phyloP scores from a whole-genome alignment of 805 yeast genomes.

The Wickerhamiella allomyrinae region DNA sequence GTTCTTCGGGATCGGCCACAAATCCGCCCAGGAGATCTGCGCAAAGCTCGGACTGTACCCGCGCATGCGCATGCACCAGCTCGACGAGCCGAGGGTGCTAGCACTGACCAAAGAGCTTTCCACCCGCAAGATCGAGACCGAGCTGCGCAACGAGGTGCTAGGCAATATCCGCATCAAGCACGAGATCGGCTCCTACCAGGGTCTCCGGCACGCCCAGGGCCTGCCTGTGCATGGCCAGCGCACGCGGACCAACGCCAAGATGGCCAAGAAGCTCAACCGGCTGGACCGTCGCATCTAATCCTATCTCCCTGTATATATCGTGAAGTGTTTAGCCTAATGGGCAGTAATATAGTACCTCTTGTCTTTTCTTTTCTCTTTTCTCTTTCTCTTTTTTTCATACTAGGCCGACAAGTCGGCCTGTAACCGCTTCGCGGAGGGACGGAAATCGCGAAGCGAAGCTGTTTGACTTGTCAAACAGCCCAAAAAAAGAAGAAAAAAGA shows the following conservation, averaged over 20 bases:
- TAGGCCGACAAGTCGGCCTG: too few species aligned
- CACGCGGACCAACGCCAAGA: slow-evolving; percentile 79
- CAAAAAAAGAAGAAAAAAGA: too few species aligned
- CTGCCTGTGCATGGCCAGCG: slow-evolving; percentile 76
- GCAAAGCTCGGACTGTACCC: slow-evolving; percentile 87
- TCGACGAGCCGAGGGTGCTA: slow-evolving; percentile 75
- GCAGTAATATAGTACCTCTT: too few species aligned
- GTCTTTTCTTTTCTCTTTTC: too few species aligned
- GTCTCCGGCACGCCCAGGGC: slow-evolving; percentile 79
- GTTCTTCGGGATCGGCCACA: slow-evolving; percentile 75
- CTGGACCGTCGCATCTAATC: slow-evolving; percentile 34
- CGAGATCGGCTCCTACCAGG: slow-evolving; percentile 70
- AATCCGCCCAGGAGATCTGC: slow-evolving; percentile 60
- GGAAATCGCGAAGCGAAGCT: too few species aligned
- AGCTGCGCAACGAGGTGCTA: slow-evolving; percentile 41
- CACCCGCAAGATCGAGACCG: slow-evolving; percentile 70
- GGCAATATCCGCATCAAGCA: slow-evolving; percentile 69
- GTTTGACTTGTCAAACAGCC: too few species aligned
- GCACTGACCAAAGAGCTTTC: slow-evolving; percentile 78
- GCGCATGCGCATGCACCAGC: slow-evolving; percentile 84
- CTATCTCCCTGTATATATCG: too few species aligned
- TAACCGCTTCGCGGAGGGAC: too few species aligned
- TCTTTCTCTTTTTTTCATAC: too few species aligned
- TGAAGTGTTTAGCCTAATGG: too few species aligned
- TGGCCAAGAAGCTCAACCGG: slow-evolving; percentile 76